Evolutionary conservation across 345 rosid species (phyloP).

Genomic region (Sisymbrium altissimum): DNA sequence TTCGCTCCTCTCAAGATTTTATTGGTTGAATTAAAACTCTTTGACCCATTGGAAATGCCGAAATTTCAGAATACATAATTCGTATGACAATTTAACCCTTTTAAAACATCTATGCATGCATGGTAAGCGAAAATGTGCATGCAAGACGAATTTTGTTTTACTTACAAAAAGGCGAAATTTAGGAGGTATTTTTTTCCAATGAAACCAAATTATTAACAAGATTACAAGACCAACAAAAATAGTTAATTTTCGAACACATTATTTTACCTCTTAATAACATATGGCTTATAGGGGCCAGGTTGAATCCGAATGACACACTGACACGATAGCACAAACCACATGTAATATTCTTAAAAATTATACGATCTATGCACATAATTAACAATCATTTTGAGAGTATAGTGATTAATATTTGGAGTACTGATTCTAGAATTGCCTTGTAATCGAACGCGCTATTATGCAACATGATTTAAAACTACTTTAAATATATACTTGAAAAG

Average conservation of each 20-base stretch:
- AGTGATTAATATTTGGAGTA: background rate
- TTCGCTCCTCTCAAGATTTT: constrained; percentile 19
- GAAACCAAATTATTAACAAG: background rate
- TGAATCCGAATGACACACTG: too few species aligned
- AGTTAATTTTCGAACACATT: background rate
- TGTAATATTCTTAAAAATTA: background rate
- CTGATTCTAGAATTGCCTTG: background rate
- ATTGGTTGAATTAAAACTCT: constrained; percentile 16
- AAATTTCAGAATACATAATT: constrained; percentile 16
- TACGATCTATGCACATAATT: background rate
- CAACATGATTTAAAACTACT: background rate
- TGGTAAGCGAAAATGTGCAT: background rate
- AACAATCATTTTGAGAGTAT: background rate
- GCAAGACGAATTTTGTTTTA: too few species aligned
- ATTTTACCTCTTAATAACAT: background rate
- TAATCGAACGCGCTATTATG: background rate
- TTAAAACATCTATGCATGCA: background rate
- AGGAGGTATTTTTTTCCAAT: background rate
- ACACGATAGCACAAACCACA: background rate
- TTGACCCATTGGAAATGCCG: constrained; percentile 33
- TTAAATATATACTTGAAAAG: background rate
- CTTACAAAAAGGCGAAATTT: too few species aligned
- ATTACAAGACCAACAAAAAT: background rate
- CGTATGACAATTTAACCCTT: background rate
- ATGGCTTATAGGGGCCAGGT: too few species aligned